Percentiles rank a stretch among this genome's conserved stretches.
Evolutionary conservation across 1,139 yeast species (phyloP).

Genomic region (Arxiozyma bovina): DNA sequence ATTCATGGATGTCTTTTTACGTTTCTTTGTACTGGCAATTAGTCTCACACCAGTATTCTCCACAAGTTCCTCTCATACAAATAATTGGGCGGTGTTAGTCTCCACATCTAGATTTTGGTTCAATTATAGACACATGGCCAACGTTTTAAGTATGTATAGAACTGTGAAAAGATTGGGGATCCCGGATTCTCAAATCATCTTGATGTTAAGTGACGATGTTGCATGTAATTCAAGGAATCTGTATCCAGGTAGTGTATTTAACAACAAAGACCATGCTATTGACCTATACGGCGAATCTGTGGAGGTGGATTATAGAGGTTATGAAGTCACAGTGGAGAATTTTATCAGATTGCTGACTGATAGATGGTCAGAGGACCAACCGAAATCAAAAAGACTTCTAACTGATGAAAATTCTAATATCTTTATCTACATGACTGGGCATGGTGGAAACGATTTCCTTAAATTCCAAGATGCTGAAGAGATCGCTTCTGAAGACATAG

Average conservation of each 20-base stretch:
- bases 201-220: constrained; percentile 93
- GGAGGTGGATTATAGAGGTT: constrained; percentile 95
- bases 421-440: constrained; percentile 93
- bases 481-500: constrained; percentile 88
- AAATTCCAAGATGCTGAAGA: constrained; percentile 98
- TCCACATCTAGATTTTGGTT: constrained; percentile 98
- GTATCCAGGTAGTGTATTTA: constrained; percentile 93
- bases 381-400: constrained; percentile 77
- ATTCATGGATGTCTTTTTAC: background rate
- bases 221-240: constrained; percentile 96
- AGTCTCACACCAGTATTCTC: constrained; percentile 7
- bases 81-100: constrained; percentile 91
- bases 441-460: constrained; percentile 94
- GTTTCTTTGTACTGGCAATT: background rate
- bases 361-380: constrained; percentile 91
- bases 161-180: constrained; percentile 93
- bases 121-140: constrained; percentile 96
- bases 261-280: constrained; percentile 86
- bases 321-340: constrained; percentile 96
- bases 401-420: constrained; percentile 93
- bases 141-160: constrained; percentile 85
- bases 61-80: constrained; percentile 44
- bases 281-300: constrained; percentile 91
- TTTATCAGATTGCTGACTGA: constrained; percentile 84
- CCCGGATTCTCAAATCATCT: constrained; percentile 92